Percentiles rank a stretch among this genome's conserved stretches.
Conservation (phyloP, 2,329 filamentous ascomycete genomes). For the Aspergillus pseudoviridinutans region DNA sequence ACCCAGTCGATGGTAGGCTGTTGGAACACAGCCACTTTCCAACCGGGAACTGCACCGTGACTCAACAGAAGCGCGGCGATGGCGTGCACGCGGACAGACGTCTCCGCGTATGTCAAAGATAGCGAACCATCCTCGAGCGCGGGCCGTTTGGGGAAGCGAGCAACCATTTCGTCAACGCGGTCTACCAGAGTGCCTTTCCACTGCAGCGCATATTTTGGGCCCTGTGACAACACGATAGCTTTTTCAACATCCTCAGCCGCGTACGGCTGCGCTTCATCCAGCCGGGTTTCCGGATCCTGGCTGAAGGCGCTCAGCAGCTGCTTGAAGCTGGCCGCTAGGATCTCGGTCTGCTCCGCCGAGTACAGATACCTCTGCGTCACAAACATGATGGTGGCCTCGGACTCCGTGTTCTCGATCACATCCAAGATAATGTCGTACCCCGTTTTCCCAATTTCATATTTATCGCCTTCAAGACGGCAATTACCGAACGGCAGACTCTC, state of each 20-base stretch:
- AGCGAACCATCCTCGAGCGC: constrained; percentile 29
- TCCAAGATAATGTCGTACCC: constrained; percentile 37
- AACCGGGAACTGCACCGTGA: too few relatives aligned
- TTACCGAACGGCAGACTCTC: constrained; percentile 23
- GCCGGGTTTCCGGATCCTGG: not conserved
- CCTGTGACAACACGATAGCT: not conserved
- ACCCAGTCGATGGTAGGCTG: constrained; percentile 1
- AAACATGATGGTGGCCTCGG: constrained; percentile 15
- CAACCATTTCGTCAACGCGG: constrained; percentile 34
- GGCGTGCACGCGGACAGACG: constrained; percentile 15
- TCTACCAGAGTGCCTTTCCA: constrained; percentile 36
- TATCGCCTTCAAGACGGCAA: constrained; percentile 9
- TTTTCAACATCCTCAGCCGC: not conserved
- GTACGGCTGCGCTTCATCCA: not conserved
- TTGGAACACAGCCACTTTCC: constrained; percentile 3
- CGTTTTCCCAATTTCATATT: constrained; percentile 17
- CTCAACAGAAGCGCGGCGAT: too few relatives aligned
- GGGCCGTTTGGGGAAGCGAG: constrained; percentile 9
- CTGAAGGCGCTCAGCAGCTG: constrained; percentile 18
- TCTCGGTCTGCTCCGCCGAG: constrained; percentile 18
- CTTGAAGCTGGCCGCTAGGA: constrained; percentile 20
- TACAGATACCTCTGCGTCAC: constrained; percentile 31
- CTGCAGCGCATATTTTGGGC: not conserved
- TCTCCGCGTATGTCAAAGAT: constrained; percentile 34
- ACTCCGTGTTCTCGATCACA: constrained; percentile 27